These are phyloP conservation scores for Seiridium cupressi DNA, from an alignment of 2,329 filamentous ascomycete genomes.

Conservation along the genomic window DNA sequence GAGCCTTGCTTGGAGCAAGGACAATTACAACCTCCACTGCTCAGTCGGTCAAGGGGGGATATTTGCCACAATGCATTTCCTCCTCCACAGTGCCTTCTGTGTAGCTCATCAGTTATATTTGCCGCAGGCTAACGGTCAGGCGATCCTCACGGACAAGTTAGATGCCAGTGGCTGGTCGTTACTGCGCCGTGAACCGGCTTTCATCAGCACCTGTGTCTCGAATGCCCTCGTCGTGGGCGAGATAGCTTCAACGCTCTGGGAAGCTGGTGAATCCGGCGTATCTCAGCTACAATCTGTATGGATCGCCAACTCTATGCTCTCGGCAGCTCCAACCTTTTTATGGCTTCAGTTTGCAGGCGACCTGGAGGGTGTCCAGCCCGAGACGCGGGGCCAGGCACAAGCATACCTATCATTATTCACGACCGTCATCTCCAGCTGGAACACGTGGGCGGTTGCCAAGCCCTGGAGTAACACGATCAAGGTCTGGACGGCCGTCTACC, in stretches of 20 bases:
- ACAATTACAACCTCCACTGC: constrained; percentile 3
- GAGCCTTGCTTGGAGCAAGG: constrained; percentile 4
- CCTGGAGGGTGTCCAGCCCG: constrained; percentile 1
- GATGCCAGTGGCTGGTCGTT: constrained; percentile 5
- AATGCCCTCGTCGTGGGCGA: constrained; percentile 3
- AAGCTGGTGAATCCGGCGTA: neutral
- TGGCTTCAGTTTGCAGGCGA: constrained; percentile 7
- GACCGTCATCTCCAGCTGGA: constrained; percentile 2
- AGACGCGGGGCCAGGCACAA: constrained; percentile 3
- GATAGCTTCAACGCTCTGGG: constrained; percentile 2
- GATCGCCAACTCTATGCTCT: constrained; percentile 4
- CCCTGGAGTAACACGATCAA: constrained; percentile 5
- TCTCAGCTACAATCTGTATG: constrained; percentile 3
- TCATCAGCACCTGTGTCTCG: constrained; percentile 6
- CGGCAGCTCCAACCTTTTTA: neutral
- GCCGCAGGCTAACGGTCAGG: constrained; percentile 2
- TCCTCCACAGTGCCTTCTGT: constrained; percentile 6
- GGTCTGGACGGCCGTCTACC: constrained; percentile 5
- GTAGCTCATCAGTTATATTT: constrained; percentile 6
- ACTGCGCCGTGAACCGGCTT: constrained; percentile 1
- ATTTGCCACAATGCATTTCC: constrained; percentile 7
- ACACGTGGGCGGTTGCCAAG: constrained; percentile 2
- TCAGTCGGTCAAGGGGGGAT: neutral
- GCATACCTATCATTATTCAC: constrained; percentile 3
- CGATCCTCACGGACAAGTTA: constrained; percentile 2